Percentiles rank a stretch among this genome's conserved stretches.
phyloP scores from a whole-genome alignment of 768 basidiomycete genomes.

The Calocybe indica region DNA sequence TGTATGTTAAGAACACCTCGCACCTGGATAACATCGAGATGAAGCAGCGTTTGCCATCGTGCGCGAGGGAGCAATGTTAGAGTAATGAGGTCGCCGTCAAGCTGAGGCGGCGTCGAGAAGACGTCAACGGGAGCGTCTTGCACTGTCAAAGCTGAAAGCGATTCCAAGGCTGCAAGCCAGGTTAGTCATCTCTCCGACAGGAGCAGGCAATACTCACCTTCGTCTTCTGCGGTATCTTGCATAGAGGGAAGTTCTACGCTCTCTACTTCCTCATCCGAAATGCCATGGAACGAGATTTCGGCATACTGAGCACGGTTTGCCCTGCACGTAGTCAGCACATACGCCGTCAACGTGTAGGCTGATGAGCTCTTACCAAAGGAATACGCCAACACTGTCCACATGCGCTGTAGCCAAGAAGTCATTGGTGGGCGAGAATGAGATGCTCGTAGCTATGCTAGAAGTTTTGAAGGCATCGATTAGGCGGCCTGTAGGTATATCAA shows the following conservation, averaged over 20 bases:
- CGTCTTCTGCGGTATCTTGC: conserved; percentile 77
- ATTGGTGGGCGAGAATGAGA: conserved; percentile 90
- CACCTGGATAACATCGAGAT: conserved; percentile 90
- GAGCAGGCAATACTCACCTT: conserved; percentile 41
- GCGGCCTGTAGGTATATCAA: conserved; percentile 89
- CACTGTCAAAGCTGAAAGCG: conserved; percentile 56
- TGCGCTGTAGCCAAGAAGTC: conserved; percentile 96
- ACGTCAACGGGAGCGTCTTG: conserved; percentile 60
- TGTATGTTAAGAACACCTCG: conserved; percentile 7
- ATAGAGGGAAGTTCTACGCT: conserved; percentile 73
- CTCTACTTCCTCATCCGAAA: conserved; percentile 49
- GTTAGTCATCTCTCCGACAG: neutral
- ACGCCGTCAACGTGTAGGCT: neutral
- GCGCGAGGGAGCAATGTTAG: conserved; percentile 88
- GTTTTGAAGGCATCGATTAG: conserved; percentile 92
- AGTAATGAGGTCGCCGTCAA: conserved; percentile 89
- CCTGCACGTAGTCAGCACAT: conserved; percentile 36
- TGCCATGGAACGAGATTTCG: conserved; percentile 74
- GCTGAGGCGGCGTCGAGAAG: conserved; percentile 82
- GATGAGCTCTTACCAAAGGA: conserved; percentile 65
- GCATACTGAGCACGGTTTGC: conserved; percentile 94
- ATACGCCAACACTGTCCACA: conserved; percentile 90
- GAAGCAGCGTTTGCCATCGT: conserved; percentile 95
- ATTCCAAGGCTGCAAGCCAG: conserved; percentile 53
- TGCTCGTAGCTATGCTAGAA: conserved; percentile 78